These are phyloP conservation scores for Talaromyces atroroseus DNA, from an alignment of 2,329 filamentous ascomycete genomes.

Conservation along the genomic window DNA sequence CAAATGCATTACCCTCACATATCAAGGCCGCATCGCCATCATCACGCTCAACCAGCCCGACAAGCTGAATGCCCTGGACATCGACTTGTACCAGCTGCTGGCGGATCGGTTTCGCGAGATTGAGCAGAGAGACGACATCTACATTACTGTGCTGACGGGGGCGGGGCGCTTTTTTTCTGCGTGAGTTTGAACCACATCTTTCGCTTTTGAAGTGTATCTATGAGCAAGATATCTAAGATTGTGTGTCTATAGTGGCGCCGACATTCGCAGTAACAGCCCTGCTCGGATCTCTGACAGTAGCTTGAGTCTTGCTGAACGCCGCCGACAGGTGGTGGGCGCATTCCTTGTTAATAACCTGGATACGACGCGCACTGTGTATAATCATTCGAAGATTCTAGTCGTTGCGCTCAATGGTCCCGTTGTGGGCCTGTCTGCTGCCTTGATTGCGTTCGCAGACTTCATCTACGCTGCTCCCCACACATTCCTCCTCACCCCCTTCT, in stretches of 20 bases:
- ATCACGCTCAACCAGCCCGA: slow-evolving; percentile 79
- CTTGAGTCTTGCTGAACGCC: slow-evolving; percentile 34
- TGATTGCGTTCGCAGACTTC: slow-evolving; percentile 83
- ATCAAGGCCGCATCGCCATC: slow-evolving; percentile 66
- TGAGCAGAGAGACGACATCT: slow-evolving; percentile 71
- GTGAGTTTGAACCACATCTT: slow-evolving; percentile 48
- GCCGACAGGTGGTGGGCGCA: slow-evolving; percentile 58
- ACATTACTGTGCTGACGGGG: slow-evolving; percentile 76
- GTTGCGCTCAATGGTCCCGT: slow-evolving; percentile 88
- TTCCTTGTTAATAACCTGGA: slow-evolving; percentile 87
- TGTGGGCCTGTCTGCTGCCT: slow-evolving; percentile 78
- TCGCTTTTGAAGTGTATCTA: not conserved
- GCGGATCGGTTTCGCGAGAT: slow-evolving; percentile 69
- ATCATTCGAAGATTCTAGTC: slow-evolving; percentile 88
- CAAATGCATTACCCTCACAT: slow-evolving; percentile 54
- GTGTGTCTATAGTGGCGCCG: slow-evolving; percentile 6
- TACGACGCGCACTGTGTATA: slow-evolving; percentile 83
- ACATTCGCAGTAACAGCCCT: slow-evolving; percentile 21
- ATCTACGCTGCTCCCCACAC: slow-evolving; percentile 77
- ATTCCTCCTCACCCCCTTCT: slow-evolving; percentile 88
- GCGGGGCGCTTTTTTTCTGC: slow-evolving; percentile 82
- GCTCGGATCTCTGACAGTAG: slow-evolving; percentile 11
- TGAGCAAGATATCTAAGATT: not conserved
- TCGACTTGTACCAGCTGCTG: slow-evolving; percentile 70
- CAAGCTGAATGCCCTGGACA: slow-evolving; percentile 79